Base-by-base conservation (phyloP, 108 stramenopile genomes). In the Cyclotella choctawhatcheeana region DNA sequence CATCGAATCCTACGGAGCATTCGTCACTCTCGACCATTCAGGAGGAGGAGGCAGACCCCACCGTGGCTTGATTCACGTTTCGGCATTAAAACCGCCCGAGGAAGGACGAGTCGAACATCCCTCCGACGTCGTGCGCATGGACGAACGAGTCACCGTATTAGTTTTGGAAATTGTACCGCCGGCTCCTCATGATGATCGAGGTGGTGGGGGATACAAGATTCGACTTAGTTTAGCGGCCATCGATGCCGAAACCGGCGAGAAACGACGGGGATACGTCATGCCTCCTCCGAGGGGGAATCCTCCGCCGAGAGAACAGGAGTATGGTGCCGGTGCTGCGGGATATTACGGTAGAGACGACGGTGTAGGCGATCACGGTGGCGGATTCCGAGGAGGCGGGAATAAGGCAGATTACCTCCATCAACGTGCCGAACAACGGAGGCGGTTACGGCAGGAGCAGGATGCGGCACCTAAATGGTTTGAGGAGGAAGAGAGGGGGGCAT, bases 1-100 rank as follows among this genome's bases (percentile, higher is more conserved):
- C 7, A 79, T 94, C 27, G 93, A 94, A 83, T 17, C 86, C 12
- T 94, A 92, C 58, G 93, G 93, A 29, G 89, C 89, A 40, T 94
- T 94, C 77, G 71, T 89, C 8, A 76, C 85, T 16, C 74, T 89
- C 34, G 60, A 76, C 51, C 64, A 68, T 40, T 58, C 74, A 13
- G 37, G 37, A 40, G 37, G 37, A 8, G 12, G 37, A 40, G 12
- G 51, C 14, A 56, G 44, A 47, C 34, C 22, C 8, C 73, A 76
- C 52, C 73, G 78, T 16, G 89, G 88, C 25, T 69, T 92, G 65
- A 60, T 86, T 20, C 89, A 90, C 67, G 80, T 91, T 31, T 84
- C 83, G 22, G 83, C 89, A 17, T 61, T 94, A 26, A 79, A 82
- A 40, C 74, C 71, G 22, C 24, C 77, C 12, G 82, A 85, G 2